Evolutionary conservation across 176 grass and related monocot species (phyloP).

Genomic region (Oryza punctata): DNA sequence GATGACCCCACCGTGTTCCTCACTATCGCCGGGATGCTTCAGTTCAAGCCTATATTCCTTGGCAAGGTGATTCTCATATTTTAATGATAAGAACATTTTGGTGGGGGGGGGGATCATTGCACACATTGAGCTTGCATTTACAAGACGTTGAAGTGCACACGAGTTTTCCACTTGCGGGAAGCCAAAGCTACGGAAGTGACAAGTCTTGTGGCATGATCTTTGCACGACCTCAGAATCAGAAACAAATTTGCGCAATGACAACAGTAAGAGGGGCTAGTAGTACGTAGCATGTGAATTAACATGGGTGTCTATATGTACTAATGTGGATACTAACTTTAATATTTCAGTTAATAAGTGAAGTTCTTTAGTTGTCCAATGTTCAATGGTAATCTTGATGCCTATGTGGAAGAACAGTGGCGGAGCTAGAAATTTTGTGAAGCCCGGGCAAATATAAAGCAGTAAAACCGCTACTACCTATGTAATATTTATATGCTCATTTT

Average conservation of each 20-base stretch:
- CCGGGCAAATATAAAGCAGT: too few relatives aligned
- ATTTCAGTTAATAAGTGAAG: background rate
- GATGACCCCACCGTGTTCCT: slow-evolving; percentile 90
- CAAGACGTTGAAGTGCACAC: background rate
- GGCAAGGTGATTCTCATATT: slow-evolving; percentile 64
- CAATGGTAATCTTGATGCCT: slow-evolving; percentile 1
- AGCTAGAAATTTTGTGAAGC: too few relatives aligned
- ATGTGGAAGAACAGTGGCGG: too few relatives aligned
- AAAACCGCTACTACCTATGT: too few relatives aligned
- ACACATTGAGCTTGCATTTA: background rate
- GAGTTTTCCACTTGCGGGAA: background rate
- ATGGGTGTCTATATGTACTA: background rate
- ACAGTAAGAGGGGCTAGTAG: background rate
- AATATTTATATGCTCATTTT: too few relatives aligned
- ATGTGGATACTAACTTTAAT: background rate
- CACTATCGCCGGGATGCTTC: slow-evolving; percentile 98
- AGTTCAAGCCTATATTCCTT: slow-evolving; percentile 98
- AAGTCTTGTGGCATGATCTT: background rate
- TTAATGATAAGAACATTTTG: background rate
- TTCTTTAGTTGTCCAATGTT: background rate
- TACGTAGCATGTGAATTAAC: background rate
- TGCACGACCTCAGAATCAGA: background rate
- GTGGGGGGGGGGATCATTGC: background rate
- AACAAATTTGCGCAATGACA: background rate
- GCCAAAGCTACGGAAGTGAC: background rate